Percentiles rank a stretch among this genome's conserved stretches.
Conservation (phyloP, 148 eudicot species). For the Amaranthus cruentus region DNA sequence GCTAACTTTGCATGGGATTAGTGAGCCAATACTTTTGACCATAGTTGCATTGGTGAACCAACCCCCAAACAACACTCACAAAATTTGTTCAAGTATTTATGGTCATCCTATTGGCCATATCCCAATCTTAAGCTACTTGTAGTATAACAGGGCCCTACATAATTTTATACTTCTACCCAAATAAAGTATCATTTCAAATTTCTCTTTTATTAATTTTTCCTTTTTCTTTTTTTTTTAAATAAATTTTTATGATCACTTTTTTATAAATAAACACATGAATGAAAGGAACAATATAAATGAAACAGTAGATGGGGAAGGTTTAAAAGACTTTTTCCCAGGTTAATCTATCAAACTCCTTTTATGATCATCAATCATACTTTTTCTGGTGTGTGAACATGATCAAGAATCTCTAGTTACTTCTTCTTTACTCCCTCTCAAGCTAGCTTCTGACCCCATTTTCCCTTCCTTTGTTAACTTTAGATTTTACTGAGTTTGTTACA, state of each 20-base stretch:
- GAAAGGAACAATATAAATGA: neutral
- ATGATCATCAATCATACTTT: conserved; percentile 19
- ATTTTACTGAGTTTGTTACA: neutral
- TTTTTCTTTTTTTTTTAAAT: no score
- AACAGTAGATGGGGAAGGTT: neutral
- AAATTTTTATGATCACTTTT: no score
- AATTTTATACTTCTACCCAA: neutral
- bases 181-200: neutral
- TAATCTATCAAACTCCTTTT: conserved; percentile 2
- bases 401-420: conserved; percentile 30
- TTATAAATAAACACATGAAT: conserved; percentile 9
- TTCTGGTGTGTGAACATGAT: conserved; percentile 26
- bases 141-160: neutral
- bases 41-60: conserved; percentile 19
- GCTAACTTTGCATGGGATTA: conserved; percentile 27
- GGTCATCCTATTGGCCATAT: conserved; percentile 10
- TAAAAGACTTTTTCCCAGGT: conserved; percentile 1
- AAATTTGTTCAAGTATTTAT: conserved; percentile 13
- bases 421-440: conserved; percentile 23
- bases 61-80: conserved; percentile 2
- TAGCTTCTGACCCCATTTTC: neutral
- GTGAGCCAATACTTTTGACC: conserved; percentile 36
- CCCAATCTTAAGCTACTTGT: neutral
- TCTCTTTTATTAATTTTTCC: no score
- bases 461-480: neutral